These are phyloP conservation scores for Agarophyton chilense DNA, from an alignment of 23 red algal genomes.

Conservation along the genomic window DNA sequence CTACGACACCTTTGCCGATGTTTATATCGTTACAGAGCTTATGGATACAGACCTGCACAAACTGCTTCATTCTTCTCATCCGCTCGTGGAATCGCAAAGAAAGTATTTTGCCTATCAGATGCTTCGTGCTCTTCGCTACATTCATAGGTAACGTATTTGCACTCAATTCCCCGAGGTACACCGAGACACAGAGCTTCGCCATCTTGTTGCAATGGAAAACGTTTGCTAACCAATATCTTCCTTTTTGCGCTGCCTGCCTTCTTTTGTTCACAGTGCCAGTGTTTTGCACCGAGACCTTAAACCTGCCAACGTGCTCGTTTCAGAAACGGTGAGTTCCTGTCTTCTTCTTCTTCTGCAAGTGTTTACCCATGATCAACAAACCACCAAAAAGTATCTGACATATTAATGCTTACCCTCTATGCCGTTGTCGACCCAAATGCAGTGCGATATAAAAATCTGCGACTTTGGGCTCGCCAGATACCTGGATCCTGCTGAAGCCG, in stretches of 20 bases:
- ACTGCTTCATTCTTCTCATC: slow-evolving; percentile 72
- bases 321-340: slow-evolving; percentile 53
- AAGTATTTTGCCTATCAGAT: slow-evolving; percentile 98
- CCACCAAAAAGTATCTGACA: background rate
- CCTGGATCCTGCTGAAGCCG: slow-evolving; percentile 59
- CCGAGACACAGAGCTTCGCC: too few relatives aligned
- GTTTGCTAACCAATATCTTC: background rate
- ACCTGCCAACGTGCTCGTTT: slow-evolving; percentile 88
- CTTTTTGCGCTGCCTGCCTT: background rate
- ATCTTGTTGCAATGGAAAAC: background rate
- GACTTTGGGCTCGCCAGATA: slow-evolving; percentile 95
- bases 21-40: slow-evolving; percentile 94
- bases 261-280: slow-evolving; percentile 37
- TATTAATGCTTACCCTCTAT: too few relatives aligned
- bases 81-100: slow-evolving; percentile 76
- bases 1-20: slow-evolving; percentile 84
- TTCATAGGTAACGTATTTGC: slow-evolving; percentile 73
- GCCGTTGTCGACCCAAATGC: background rate
- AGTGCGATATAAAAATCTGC: slow-evolving; percentile 85
- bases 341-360: background rate
- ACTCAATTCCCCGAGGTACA: background rate
- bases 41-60: slow-evolving; percentile 98
- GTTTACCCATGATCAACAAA: background rate
- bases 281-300: slow-evolving; percentile 91
- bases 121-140: slow-evolving; percentile 87